Conservation (phyloP, 768 basidiomycete species). For the Mycena sanguinolenta region DNA sequence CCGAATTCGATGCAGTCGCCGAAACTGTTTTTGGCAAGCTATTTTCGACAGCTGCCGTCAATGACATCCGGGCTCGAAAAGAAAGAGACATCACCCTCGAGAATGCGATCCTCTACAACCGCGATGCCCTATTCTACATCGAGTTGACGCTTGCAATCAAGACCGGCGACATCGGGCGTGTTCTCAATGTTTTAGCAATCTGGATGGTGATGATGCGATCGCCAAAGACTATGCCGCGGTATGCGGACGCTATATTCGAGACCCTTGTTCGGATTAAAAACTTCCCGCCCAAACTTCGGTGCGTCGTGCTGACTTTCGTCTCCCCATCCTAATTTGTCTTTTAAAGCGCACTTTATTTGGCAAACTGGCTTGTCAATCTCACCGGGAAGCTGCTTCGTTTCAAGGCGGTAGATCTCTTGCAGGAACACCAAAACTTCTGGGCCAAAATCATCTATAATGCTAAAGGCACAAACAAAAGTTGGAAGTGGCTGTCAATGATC, state of each 20-base stretch:
- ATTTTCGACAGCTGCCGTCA: slow-evolving; percentile 20
- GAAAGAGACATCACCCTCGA: slow-evolving; percentile 15
- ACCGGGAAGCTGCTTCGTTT: slow-evolving; percentile 8
- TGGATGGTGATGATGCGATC: slow-evolving; percentile 38
- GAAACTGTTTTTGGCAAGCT: slow-evolving; percentile 27
- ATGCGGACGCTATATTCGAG: slow-evolving; percentile 36
- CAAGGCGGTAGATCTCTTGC: slow-evolving; percentile 27
- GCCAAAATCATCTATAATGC: slow-evolving; percentile 27
- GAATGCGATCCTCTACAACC: slow-evolving; percentile 36
- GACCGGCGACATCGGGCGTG: slow-evolving; percentile 39
- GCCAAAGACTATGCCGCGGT: slow-evolving; percentile 36
- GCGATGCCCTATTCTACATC: slow-evolving; percentile 37
- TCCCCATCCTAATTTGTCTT: neutral
- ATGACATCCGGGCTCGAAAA: neutral
- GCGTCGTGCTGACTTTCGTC: neutral
- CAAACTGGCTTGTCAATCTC: slow-evolving; percentile 35
- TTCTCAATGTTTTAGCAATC: slow-evolving; percentile 29
- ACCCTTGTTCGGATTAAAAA: slow-evolving; percentile 5
- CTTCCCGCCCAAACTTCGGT: slow-evolving; percentile 1
- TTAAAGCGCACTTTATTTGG: slow-evolving; percentile 20
- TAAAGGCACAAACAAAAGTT: slow-evolving; percentile 30
- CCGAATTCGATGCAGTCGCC: slow-evolving; percentile 25
- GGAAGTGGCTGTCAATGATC: slow-evolving; percentile 34
- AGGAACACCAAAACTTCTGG: slow-evolving; percentile 30
- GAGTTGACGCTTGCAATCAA: slow-evolving; percentile 37